Evolutionary conservation across 1,284 basidiomycete species (phyloP).

Genomic region (Ceratobasidium sp.): DNA sequence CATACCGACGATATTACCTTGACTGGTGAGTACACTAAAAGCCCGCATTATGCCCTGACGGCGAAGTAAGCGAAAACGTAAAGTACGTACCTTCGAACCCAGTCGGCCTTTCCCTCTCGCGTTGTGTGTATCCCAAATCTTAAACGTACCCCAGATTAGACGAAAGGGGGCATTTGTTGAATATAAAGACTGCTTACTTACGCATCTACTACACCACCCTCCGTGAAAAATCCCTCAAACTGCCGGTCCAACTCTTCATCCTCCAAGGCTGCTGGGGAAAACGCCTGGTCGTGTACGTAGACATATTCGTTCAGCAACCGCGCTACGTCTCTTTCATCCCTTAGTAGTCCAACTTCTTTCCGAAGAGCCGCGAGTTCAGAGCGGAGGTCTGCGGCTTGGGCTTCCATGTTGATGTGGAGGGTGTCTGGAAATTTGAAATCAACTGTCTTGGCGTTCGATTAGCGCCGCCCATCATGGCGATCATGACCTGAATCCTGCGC

Average conservation of each 20-base stretch:
- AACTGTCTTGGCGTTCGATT: background rate
- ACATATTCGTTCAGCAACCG: constrained; percentile 34
- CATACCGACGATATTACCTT: constrained; percentile 26
- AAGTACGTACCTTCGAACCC: constrained; percentile 18
- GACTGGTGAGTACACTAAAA: constrained; percentile 7
- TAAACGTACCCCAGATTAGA: background rate
- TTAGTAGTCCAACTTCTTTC: constrained; percentile 11
- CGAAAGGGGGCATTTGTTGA: background rate
- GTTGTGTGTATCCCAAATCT: constrained; percentile 35
- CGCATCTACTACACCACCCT: constrained; percentile 24
- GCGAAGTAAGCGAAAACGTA: background rate
- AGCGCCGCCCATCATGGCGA: no score
- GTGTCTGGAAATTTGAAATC: background rate
- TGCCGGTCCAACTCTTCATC: constrained; percentile 16
- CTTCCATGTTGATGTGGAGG: constrained; percentile 14
- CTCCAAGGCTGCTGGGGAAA: constrained; percentile 2
- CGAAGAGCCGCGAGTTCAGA: constrained; percentile 14
- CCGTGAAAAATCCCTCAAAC: constrained; percentile 35
- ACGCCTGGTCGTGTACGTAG: constrained; percentile 29
- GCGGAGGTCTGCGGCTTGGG: constrained; percentile 18
- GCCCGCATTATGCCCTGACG: no score
- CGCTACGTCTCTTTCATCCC: constrained; percentile 25
- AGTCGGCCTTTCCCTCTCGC: constrained; percentile 22
- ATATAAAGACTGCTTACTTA: constrained; percentile 3
- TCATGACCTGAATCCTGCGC: no score